These are phyloP conservation scores for Candida sojae DNA, from an alignment of 1,139 yeast genomes.

Conservation along the genomic window DNA sequence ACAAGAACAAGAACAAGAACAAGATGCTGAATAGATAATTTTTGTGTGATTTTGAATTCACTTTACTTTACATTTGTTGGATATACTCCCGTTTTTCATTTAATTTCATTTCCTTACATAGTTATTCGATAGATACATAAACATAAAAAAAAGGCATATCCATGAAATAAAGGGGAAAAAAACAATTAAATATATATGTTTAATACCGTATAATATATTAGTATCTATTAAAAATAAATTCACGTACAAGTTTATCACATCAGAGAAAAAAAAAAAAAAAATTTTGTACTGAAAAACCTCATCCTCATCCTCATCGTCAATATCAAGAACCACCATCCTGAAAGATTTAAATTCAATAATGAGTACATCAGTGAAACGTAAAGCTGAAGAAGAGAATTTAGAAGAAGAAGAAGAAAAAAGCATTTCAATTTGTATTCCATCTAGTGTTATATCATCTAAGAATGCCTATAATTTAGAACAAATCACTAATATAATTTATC, in stretches of 20 bases:
- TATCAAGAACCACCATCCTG: no score
- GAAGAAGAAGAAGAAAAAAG: slow-evolving; percentile 26
- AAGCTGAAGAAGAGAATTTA: slow-evolving; percentile 30
- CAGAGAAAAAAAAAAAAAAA: no score
- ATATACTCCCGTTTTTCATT: background rate
- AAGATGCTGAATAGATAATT: slow-evolving; percentile 10
- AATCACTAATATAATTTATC: slow-evolving; percentile 71
- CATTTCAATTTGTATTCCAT: slow-evolving; percentile 62
- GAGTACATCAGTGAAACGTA: background rate
- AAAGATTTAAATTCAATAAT: no score
- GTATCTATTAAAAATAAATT: no score
- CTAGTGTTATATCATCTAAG: slow-evolving; percentile 51
- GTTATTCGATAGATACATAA: background rate
- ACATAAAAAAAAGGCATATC: background rate
- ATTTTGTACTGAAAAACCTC: no score
- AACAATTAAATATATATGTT: background rate
- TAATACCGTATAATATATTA: no score
- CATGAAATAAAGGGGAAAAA: background rate
- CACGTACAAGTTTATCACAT: no score
- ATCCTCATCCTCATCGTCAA: no score
- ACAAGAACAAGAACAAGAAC: slow-evolving; percentile 8
- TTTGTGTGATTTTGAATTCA: background rate
- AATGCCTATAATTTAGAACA: slow-evolving; percentile 71
- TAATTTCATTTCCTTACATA: slow-evolving; percentile 1
- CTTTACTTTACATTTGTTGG: background rate